Percentiles rank a stretch among this genome's conserved stretches.
phyloP scores from a whole-genome alignment of 2,329 filamentous ascomycete genomes.

The Aspergillus melleus region DNA sequence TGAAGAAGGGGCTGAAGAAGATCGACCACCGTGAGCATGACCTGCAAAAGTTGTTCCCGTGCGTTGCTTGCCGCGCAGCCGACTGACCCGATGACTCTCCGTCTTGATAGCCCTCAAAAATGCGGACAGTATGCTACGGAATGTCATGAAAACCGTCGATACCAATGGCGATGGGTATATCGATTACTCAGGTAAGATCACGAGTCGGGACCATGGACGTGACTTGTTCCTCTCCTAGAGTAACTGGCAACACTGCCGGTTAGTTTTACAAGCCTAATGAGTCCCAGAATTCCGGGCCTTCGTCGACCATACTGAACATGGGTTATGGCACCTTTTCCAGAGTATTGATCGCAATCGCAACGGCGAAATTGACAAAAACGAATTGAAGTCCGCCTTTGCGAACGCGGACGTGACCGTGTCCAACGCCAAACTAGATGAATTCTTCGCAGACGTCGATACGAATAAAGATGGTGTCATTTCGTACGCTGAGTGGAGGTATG shows the following conservation, averaged over 20 bases:
- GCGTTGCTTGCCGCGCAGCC: slow-evolving; percentile 18
- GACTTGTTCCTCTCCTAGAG: slow-evolving; percentile 7
- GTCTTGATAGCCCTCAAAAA: slow-evolving; percentile 71
- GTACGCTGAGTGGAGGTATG: slow-evolving; percentile 96
- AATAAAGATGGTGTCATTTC: slow-evolving; percentile 85
- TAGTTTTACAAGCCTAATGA: slow-evolving; percentile 22
- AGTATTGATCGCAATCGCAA: slow-evolving; percentile 84
- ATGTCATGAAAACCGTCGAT: slow-evolving; percentile 80
- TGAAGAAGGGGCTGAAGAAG: slow-evolving; percentile 80
- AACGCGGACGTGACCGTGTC: slow-evolving; percentile 77
- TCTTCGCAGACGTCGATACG: slow-evolving; percentile 86
- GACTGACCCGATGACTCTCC: slow-evolving; percentile 22
- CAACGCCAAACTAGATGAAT: slow-evolving; percentile 72
- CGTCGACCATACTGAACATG: slow-evolving; percentile 80
- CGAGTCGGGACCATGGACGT: slow-evolving; percentile 10
- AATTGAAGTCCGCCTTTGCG: slow-evolving; percentile 76
- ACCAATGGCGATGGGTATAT: slow-evolving; percentile 86
- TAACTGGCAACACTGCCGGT: slow-evolving; percentile 20
- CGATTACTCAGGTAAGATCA: slow-evolving; percentile 74
- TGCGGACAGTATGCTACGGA: slow-evolving; percentile 79
- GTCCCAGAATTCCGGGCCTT: slow-evolving; percentile 80
- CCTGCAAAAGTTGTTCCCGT: slow-evolving; percentile 20
- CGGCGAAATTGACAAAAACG: slow-evolving; percentile 81
- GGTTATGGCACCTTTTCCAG: slow-evolving; percentile 78
- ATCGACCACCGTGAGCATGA: slow-evolving; percentile 81